Evolutionary conservation across 2,329 filamentous ascomycete genomes (phyloP), one percentile per base, ranked within the genome.

Genomic region (Sarocladium strictum): DNA sequence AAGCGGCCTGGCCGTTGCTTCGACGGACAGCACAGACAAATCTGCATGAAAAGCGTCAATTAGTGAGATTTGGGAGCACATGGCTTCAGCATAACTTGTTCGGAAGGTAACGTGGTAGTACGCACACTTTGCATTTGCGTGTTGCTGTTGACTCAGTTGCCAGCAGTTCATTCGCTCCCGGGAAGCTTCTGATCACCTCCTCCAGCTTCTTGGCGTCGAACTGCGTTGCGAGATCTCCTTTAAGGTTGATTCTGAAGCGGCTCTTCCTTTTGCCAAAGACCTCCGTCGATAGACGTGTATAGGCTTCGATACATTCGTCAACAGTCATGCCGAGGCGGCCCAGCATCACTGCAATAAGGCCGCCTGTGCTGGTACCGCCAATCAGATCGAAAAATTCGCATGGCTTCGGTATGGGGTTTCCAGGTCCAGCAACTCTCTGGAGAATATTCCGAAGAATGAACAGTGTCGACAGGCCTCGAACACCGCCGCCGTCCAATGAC

Each of bases 1-100:
- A 62, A 26, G 67, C 65, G 3, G 63, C 66, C 38, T 65, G 61
- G 12, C 59, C 60, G 2, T 63, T 70, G 49, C 65, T 57, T 45
- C 64, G 63, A 43, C 65, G 67, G 35, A 64, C 69, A 23, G 68
- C 64, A 21, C 47, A 55, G 4, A 55, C 49, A 37, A 52, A 33
- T 7, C 54, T 55, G 24, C 17, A 12, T 3, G 4, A 14, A 11
- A 23, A 11, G 4, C 9, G 17, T 23, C 12, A 38, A n/a, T 15
- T 32, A 6, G 29, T 32, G 12, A 7, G 12, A 6, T 32, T 32
- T 32, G 29, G 7, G 12, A 32, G 29, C 29, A 32, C 29, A 6
- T 32, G 9, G 35, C n/a, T 38, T n/a, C n/a, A 9, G 32, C 15
- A 33, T 33, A 33, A 33, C 15, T 15, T 7, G n/a, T 38, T 38